These are phyloP conservation scores for Talaromyces verruculosus DNA, from an alignment of 2,329 filamentous ascomycete genomes.

Conservation along the genomic window DNA sequence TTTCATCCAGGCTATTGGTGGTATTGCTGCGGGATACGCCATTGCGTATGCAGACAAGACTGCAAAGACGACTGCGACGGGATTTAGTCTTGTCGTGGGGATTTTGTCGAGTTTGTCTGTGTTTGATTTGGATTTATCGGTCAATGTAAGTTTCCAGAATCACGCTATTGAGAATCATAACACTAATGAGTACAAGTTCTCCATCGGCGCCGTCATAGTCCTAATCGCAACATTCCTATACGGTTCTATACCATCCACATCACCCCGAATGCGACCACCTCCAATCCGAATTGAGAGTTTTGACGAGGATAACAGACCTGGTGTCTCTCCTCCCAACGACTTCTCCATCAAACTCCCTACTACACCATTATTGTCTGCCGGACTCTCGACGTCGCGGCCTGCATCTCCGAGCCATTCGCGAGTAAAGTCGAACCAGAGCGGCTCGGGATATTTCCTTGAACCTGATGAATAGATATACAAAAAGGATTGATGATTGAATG, in stretches of 20 bases:
- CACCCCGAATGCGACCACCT: slow-evolving; percentile 44
- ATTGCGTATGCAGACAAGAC: slow-evolving; percentile 86
- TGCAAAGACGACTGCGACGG: slow-evolving; percentile 89
- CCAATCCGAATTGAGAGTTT: slow-evolving; percentile 64
- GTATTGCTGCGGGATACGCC: slow-evolving; percentile 77
- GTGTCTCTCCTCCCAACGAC: slow-evolving; percentile 41
- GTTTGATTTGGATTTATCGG: slow-evolving; percentile 74
- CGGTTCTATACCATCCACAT: slow-evolving; percentile 54
- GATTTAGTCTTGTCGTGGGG: slow-evolving; percentile 85
- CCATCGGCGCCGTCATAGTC: slow-evolving; percentile 76
- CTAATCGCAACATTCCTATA: slow-evolving; percentile 83
- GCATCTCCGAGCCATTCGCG: slow-evolving; percentile 51
- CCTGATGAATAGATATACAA: slow-evolving; percentile 25
- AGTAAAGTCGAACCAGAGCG: slow-evolving; percentile 40
- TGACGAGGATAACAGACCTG: slow-evolving; percentile 56
- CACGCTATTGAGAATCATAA: neutral
- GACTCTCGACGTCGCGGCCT: slow-evolving; percentile 55
- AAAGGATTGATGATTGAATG: neutral
- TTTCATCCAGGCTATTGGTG: slow-evolving; percentile 76
- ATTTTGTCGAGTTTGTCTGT: slow-evolving; percentile 82
- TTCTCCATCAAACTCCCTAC: slow-evolving; percentile 48
- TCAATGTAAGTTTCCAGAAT: slow-evolving; percentile 61
- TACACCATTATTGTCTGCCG: slow-evolving; percentile 48
- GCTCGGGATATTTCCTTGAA: slow-evolving; percentile 42
- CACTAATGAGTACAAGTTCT: slow-evolving; percentile 63